Conservation (phyloP, 2,329 filamentous ascomycete genomes). For the Lojkania enalia region DNA sequence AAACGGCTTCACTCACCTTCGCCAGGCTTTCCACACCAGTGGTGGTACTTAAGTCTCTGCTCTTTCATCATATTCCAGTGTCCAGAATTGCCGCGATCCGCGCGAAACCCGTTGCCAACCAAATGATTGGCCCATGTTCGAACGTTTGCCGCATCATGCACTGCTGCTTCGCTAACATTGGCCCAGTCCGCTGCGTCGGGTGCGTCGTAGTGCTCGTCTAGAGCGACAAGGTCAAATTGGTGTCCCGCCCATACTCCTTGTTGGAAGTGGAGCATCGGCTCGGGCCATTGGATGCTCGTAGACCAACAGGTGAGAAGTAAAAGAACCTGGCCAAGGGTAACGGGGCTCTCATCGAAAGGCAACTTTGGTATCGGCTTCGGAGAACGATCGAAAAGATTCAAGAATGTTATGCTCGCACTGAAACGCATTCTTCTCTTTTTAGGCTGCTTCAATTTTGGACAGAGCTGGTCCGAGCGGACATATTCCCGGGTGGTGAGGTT, state of each 20-base stretch:
- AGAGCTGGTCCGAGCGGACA: slow-evolving; percentile 15
- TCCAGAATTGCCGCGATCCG: too few relatives aligned
- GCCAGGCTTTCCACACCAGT: too few relatives aligned
- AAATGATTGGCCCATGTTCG: slow-evolving; percentile 3
- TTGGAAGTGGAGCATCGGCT: slow-evolving; percentile 4
- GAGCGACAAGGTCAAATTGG: slow-evolving; percentile 15
- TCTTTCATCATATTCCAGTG: too few relatives aligned
- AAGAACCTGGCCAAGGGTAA: slow-evolving; percentile 16
- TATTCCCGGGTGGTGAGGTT: slow-evolving; percentile 19
- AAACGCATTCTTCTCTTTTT: neutral
- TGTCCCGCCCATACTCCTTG: slow-evolving; percentile 16
- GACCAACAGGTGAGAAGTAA: slow-evolving; percentile 10
- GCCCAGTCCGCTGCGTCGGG: slow-evolving; percentile 3
- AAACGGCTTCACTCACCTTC: too few relatives aligned
- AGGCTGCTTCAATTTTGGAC: neutral
- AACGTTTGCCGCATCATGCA: slow-evolving; percentile 13
- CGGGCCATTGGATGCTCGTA: neutral
- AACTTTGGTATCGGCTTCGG: neutral
- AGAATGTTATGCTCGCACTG: neutral
- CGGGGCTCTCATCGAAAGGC: neutral
- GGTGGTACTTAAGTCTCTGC: too few relatives aligned
- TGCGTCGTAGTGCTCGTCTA: slow-evolving; percentile 8
- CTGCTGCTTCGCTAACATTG: slow-evolving; percentile 12
- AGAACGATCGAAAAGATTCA: neutral
- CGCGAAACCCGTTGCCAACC: too few relatives aligned